Evolutionary conservation across 352 stramenopile species (phyloP).

Genomic region (Pythium scleroteichum): DNA sequence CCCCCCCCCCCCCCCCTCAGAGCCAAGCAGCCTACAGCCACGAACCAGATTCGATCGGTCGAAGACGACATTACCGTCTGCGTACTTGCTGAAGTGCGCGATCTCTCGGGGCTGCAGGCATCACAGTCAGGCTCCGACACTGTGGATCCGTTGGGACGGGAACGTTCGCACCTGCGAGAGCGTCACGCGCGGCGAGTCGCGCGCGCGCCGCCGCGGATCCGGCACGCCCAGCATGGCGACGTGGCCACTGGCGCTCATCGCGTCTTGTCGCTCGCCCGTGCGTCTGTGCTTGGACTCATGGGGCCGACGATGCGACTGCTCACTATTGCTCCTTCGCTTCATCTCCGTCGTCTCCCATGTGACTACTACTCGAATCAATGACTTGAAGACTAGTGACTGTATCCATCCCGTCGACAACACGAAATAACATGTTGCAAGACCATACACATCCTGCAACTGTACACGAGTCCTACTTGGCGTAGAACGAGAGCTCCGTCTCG

Average conservation of each 20-base stretch:
- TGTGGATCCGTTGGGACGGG: not conserved
- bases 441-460: too few relatives aligned
- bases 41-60: slow-evolving; percentile 65
- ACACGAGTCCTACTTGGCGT: slow-evolving; percentile 50
- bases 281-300: slow-evolving; percentile 11
- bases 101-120: slow-evolving; percentile 55
- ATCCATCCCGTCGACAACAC: not conserved
- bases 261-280: not conserved
- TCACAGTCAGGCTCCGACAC: not conserved
- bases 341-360: not conserved
- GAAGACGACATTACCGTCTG: slow-evolving; percentile 43
- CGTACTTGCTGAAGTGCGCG: slow-evolving; percentile 64
- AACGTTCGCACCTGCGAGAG: slow-evolving; percentile 24
- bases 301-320: not conserved
- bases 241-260: not conserved
- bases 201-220: slow-evolving; percentile 15
- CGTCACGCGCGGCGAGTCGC: slow-evolving; percentile 12
- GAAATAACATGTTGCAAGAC: not conserved
- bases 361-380: not conserved
- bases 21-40: not conserved
- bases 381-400: not conserved
- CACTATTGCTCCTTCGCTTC: slow-evolving; percentile 6
- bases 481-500: slow-evolving; percentile 74
- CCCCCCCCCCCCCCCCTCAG: not conserved
- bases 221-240: slow-evolving; percentile 14